Evolutionary conservation across 345 rosid species (phyloP), one percentile per base, ranked within the genome.

Genomic region (Camelina hispida): DNA sequence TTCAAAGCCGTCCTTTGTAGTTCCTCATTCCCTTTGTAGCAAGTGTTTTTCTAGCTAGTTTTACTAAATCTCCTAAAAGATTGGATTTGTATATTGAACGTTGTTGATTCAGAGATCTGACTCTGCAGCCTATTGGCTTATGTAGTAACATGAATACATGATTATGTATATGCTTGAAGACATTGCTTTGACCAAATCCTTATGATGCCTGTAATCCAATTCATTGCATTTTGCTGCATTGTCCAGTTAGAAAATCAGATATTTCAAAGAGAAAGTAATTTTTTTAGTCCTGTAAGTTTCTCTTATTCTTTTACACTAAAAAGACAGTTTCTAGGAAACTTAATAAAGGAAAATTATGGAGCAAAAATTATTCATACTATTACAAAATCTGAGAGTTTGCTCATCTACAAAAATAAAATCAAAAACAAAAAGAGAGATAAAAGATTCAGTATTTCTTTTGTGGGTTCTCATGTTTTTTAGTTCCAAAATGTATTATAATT

Each of bases 71-170:
- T 16, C 47, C 35, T 58, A 48, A 22, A 25, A 7, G 25, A 67
- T 75, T 75, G 16, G 61, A 38, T 75, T 52, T 76, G 62, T 76
- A 68, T 60, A 68, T 60, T 66, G 68, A 30, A 69, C 61, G 47
- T 43, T 62, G 20, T 43, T 62, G 20, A 76, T 38, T 50, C 42
- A 75, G 23, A 73, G 51, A 35, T 20, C 52, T 38, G 46, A 58
- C 28, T 67, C 78, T 59, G 23, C 62, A 75, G 62, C 73, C 68
- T 11, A 40, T 18, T 46, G 79, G 68, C 79, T 42, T 51, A 13
- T 51, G 56, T 75, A 68, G 25, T 32, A 55, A 53, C 47, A 43
- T 14, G 70, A 42, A 69, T 70, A 63, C 47, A 43, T 14, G 70
- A 42, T 77, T 70, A 63, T 62, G 66, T 76, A 53, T 22, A 34